phyloP scores from a whole-genome alignment of 2,329 filamentous ascomycete genomes.

The Emergomyces pasteurianus region DNA sequence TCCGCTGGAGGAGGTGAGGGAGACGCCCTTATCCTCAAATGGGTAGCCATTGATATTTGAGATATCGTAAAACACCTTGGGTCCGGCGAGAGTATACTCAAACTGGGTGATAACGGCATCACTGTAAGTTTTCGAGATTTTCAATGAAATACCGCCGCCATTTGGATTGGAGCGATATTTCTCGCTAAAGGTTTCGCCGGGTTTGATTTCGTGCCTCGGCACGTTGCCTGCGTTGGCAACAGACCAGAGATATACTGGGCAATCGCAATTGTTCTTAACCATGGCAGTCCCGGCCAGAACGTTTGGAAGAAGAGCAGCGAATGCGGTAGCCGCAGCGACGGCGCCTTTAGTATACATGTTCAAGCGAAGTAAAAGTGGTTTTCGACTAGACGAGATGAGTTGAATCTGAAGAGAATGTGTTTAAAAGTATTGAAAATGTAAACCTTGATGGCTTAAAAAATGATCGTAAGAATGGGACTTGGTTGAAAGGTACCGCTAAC shows the following conservation, averaged over 20 bases:
- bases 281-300: slow-evolving; percentile 18
- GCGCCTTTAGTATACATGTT: slow-evolving; percentile 27
- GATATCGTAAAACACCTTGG: slow-evolving; percentile 29
- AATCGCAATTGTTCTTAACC: slow-evolving; percentile 28
- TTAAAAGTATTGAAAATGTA: not conserved
- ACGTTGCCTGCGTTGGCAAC: slow-evolving; percentile 22
- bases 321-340: slow-evolving; percentile 21
- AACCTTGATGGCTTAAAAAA: not conserved
- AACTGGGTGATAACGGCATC: slow-evolving; percentile 31
- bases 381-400: not conserved
- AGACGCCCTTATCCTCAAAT: slow-evolving; percentile 26
- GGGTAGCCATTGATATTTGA: slow-evolving; percentile 27
- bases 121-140: slow-evolving; percentile 23
- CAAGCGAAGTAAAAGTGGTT: not conserved
- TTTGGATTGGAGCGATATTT: slow-evolving; percentile 24
- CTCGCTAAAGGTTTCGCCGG: slow-evolving; percentile 26
- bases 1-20: slow-evolving; percentile 18
- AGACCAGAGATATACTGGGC: slow-evolving; percentile 31
- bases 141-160: slow-evolving; percentile 33
- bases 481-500: slow-evolving; percentile 1
- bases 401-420: slow-evolving; percentile 1
- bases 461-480: slow-evolving; percentile 2
- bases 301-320: slow-evolving; percentile 21
- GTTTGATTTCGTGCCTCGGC: slow-evolving; percentile 23
- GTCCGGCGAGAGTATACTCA: slow-evolving; percentile 25